These are phyloP conservation scores for Kazachstania taianensis DNA, from an alignment of 805 yeast species.

Conservation along the genomic window DNA sequence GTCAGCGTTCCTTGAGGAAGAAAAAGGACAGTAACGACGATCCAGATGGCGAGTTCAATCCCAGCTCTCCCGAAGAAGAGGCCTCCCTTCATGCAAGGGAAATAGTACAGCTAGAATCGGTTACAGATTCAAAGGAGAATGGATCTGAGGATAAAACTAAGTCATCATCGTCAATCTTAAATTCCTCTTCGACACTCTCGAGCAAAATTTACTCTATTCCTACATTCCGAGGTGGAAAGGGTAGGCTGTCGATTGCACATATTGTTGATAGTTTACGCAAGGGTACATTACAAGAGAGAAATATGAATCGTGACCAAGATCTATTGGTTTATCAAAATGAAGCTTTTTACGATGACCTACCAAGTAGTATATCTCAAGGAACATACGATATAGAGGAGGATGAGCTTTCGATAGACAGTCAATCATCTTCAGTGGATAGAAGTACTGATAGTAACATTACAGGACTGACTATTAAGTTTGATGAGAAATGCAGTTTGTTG, in stretches of 20 bases:
- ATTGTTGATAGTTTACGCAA: slow-evolving; percentile 12
- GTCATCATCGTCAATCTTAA: background rate
- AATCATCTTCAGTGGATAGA: too few relatives aligned
- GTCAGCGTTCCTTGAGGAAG: background rate
- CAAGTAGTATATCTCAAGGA: background rate
- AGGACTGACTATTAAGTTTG: slow-evolving; percentile 4
- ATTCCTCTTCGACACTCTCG: slow-evolving; percentile 3
- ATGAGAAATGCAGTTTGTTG: slow-evolving; percentile 4
- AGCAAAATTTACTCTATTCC: slow-evolving; percentile 31
- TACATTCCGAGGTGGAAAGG: slow-evolving; percentile 28
- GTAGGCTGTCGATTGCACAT: slow-evolving; percentile 9
- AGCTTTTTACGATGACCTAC: slow-evolving; percentile 14
- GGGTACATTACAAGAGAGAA: slow-evolving; percentile 13
- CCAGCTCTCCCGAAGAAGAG: too few relatives aligned
- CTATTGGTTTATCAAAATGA: slow-evolving; percentile 9
- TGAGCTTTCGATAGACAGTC: too few relatives aligned
- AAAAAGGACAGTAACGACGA: background rate
- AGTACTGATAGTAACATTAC: background rate
- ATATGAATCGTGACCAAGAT: slow-evolving; percentile 1
- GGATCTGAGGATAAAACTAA: too few relatives aligned
- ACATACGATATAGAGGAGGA: background rate
- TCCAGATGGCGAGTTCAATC: background rate
- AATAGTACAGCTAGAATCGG: too few relatives aligned
- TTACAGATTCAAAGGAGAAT: too few relatives aligned
- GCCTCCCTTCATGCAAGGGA: too few relatives aligned